Evolutionary conservation across 2,329 filamentous ascomycete species (phyloP), one percentile per base, ranked within the genome.

Genomic region (Neonectria hederae): DNA sequence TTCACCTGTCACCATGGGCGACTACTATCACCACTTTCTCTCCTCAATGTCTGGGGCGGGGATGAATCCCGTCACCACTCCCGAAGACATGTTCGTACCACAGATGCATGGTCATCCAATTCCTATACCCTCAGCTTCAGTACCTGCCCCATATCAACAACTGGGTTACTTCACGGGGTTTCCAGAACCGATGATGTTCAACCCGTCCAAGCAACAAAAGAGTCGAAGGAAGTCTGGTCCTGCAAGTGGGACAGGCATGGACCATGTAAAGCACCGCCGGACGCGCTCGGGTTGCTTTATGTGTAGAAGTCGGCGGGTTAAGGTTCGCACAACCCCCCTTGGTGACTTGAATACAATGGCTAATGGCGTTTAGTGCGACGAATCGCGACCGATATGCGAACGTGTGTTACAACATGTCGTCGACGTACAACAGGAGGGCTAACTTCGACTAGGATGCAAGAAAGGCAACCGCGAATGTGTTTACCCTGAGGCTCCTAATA

Each of bases 241-340:
- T 30, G 74, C 69, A 1, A 76, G 81, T 2, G 84, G 83, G 3
- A 67, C 82, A 52, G 92, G 74, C 22, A 46, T 69, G 40, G 78
- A 97, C 66, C 90, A 92, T 74, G 91, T 97, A 70, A 98, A 98
- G 79, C 95, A 98, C 77, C 91, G 94, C 66, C 89, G 96, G 71
- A 98, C 96, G 46, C 87, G 96, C 72, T 97, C 94, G 68, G 96
- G 96, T 28, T 99, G 96, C 81, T 97, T 85, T 69, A 98, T 94
- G 51, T 99, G 96, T 79, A 88, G 96, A 63, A 90, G 90, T 73
- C 88, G 96, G 70, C 88, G 96, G 77, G 94, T 98, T 55, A 98
- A 91, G 84, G 89, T 89, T 82, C 69, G 75, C 54, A 54, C 56
- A 17, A 21, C 35, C n/a, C 14, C 13, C 21, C 38, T 26, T 32